Evolutionary conservation across 1,284 basidiomycete genomes (phyloP).

Genomic region (Ustilago bromivora): DNA sequence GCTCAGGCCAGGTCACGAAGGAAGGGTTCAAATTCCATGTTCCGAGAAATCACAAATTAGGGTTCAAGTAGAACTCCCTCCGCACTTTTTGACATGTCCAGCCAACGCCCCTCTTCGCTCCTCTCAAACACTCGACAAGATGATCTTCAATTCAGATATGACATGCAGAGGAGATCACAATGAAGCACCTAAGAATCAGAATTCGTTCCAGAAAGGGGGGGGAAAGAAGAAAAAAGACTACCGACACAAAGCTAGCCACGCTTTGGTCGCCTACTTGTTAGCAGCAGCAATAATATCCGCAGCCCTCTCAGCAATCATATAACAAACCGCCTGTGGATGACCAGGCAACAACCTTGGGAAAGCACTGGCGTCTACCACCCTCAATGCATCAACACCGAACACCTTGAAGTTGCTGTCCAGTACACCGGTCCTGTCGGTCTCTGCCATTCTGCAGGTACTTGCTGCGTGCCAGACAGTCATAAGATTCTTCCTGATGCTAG

Average conservation of each 20-base stretch:
- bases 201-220: no score
- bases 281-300: conserved; percentile 38
- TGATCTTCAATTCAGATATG: no score
- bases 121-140: not conserved
- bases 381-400: conserved; percentile 71
- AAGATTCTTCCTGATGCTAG: conserved; percentile 69
- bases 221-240: no score
- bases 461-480: conserved; percentile 72
- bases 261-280: conserved; percentile 9
- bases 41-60: conserved; percentile 7
- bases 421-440: conserved; percentile 70
- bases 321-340: conserved; percentile 55
- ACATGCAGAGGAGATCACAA: not conserved
- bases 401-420: conserved; percentile 73
- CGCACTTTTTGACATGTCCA: conserved; percentile 1
- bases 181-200: not conserved
- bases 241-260: no score
- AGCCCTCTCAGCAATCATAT: conserved; percentile 57
- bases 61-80: not conserved
- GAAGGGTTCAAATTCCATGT: not conserved
- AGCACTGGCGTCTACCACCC: conserved; percentile 74
- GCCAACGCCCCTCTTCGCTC: not conserved
- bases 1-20: conserved; percentile 24
- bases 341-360: conserved; percentile 69
- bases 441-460: conserved; percentile 68